Conservation (phyloP, 352 stramenopile genomes). For the Pythium periplocum region DNA sequence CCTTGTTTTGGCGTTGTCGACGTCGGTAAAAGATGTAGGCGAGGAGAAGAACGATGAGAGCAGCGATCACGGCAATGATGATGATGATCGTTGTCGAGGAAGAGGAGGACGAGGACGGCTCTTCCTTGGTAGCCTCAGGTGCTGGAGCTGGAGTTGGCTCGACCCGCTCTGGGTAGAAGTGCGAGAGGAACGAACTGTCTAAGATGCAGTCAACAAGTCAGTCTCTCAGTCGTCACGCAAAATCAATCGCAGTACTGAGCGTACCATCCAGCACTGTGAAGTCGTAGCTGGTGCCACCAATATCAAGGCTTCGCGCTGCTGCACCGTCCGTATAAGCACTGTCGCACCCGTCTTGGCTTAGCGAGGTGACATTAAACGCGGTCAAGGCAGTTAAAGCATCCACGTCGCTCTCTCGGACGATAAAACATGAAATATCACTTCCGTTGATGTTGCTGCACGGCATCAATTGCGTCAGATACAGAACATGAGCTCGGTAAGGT, state of each 20-base stretch:
- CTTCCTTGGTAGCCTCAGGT: too few species aligned
- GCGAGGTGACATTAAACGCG: conserved; percentile 5
- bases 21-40: too few species aligned
- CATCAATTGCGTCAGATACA: background rate
- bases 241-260: background rate
- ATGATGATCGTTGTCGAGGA: too few species aligned
- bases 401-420: conserved; percentile 7
- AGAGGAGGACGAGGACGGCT: too few species aligned
- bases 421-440: conserved; percentile 7
- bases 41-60: too few species aligned
- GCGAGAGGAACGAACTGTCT: too few species aligned
- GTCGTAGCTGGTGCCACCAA: background rate
- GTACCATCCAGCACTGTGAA: background rate
- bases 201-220: too few species aligned
- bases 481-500: background rate
- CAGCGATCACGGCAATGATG: too few species aligned
- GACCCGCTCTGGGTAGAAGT: too few species aligned
- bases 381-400: background rate
- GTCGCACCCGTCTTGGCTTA: conserved; percentile 3
- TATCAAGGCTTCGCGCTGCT: background rate
- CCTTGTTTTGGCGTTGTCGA: too few species aligned
- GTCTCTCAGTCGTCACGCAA: too few species aligned
- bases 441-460: conserved; percentile 1
- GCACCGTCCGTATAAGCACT: background rate
- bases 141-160: too few species aligned